phyloP scores from a whole-genome alignment of 164 flowering plant genomes.

The Vitis rotundifolia region DNA sequence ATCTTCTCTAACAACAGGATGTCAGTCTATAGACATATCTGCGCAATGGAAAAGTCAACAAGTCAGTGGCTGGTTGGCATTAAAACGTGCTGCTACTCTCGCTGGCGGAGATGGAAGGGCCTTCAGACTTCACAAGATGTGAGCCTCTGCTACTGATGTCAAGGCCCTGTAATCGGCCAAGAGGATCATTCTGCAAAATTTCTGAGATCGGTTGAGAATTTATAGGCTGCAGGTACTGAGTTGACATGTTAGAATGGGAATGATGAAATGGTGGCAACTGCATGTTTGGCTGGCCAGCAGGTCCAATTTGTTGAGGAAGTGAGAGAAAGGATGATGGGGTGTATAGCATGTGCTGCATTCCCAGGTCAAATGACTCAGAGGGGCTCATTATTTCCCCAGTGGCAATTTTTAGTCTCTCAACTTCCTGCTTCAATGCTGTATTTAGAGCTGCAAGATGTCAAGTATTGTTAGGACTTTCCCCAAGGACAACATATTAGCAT shows the following conservation, averaged over 20 bases:
- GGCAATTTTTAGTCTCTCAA: constrained; percentile 54
- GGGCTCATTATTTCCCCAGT: constrained; percentile 42
- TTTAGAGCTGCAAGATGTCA: constrained; percentile 42
- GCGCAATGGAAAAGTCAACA: constrained; percentile 26
- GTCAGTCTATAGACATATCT: constrained; percentile 57
- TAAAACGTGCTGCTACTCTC: constrained; percentile 78
- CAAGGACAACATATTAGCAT: no score
- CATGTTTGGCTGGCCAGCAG: constrained; percentile 30
- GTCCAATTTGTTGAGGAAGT: constrained; percentile 33
- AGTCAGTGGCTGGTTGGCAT: constrained; percentile 11
- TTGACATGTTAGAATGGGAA: constrained; percentile 42
- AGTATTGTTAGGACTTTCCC: no score
- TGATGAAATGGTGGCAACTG: constrained; percentile 44
- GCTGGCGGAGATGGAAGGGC: constrained; percentile 74
- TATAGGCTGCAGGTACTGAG: constrained; percentile 34
- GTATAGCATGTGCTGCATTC: constrained; percentile 56
- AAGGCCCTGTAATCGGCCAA: constrained; percentile 77
- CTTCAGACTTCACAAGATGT: constrained; percentile 70
- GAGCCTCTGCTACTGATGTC: constrained; percentile 61
- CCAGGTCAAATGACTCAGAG: constrained; percentile 52
- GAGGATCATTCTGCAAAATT: constrained; percentile 54
- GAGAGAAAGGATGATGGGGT: constrained; percentile 35
- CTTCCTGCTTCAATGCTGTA: constrained; percentile 57
- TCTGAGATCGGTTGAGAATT: constrained; percentile 44
- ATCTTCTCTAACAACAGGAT: constrained; percentile 17